phyloP scores from a whole-genome alignment of 129 eudicot species.

The Flaveria bidentis region DNA sequence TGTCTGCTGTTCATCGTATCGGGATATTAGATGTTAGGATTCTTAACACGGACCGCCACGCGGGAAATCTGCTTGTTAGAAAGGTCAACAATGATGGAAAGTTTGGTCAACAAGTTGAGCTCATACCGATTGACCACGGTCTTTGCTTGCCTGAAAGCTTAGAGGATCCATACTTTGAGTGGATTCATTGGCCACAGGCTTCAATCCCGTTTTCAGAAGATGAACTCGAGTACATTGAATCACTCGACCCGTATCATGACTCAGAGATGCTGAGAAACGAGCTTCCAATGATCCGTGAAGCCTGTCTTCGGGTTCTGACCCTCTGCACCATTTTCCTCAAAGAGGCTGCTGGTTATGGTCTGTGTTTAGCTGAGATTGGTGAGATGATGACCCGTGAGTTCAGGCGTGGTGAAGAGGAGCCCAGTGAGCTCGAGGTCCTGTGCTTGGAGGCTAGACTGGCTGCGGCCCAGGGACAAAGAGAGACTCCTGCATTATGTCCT shows the following conservation, averaged over 20 bases:
- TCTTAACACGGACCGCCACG: conserved; percentile 92
- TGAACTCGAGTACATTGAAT: conserved; percentile 76
- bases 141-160: conserved; percentile 88
- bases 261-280: conserved; percentile 65
- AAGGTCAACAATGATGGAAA: conserved; percentile 59
- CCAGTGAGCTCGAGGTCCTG: conserved; percentile 85
- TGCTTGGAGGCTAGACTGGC: conserved; percentile 81
- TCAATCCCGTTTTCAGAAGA: conserved; percentile 94
- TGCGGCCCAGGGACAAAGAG: conserved; percentile 40
- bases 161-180: conserved; percentile 96
- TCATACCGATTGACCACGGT: conserved; percentile 94
- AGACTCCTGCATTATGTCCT: conserved; percentile 41
- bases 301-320: conserved; percentile 78
- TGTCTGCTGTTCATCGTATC: conserved; percentile 86
- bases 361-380: conserved; percentile 88
- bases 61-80: conserved; percentile 77
- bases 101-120: conserved; percentile 81
- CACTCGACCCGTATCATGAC: conserved; percentile 70
- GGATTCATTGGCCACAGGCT: conserved; percentile 99
- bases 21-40: conserved; percentile 90
- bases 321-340: conserved; percentile 87
- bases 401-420: conserved; percentile 89
- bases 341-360: conserved; percentile 71
- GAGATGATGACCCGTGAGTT: conserved; percentile 97
- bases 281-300: conserved; percentile 93